These are phyloP conservation scores for Exophiala dermatitidis DNA, from an alignment of 2,329 filamentous ascomycete genomes.

Conservation along the genomic window DNA sequence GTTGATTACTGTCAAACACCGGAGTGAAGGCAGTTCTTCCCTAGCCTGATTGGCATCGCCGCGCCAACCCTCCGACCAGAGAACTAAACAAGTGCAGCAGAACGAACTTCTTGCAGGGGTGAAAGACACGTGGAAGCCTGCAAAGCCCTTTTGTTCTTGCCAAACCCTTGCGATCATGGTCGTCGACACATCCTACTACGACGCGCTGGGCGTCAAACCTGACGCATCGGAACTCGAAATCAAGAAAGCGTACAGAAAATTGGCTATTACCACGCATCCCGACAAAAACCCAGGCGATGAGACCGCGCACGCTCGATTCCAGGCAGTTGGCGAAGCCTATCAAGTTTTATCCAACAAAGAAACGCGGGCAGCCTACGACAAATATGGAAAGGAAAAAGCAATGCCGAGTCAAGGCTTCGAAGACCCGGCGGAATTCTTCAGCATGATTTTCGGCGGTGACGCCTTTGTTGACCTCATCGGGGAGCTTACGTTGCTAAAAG, in stretches of 20 bases:
- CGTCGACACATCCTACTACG: conserved; percentile 81
- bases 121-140: background rate
- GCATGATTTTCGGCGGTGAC: conserved; percentile 95
- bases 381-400: conserved; percentile 90
- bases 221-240: conserved; percentile 86
- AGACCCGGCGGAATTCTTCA: conserved; percentile 96
- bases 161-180: conserved; percentile 55
- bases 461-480: conserved; percentile 95
- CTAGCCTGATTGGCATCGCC: no score
- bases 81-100: background rate
- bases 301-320: conserved; percentile 87
- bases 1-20: no score
- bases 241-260: conserved; percentile 92
- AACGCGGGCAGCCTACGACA: conserved; percentile 87
- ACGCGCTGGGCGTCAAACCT: conserved; percentile 74
- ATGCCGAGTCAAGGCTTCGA: conserved; percentile 87
- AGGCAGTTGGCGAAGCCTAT: conserved; percentile 67
- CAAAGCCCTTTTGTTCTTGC: background rate
- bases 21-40: no score
- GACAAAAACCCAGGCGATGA: conserved; percentile 98
- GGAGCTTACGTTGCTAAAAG: conserved; percentile 97
- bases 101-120: background rate
- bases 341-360: conserved; percentile 78
- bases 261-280: conserved; percentile 62
- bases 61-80: background rate